Base-by-base conservation (phyloP, 2,329 filamentous ascomycete genomes). In the Emmonsiellopsis sp. region DNA sequence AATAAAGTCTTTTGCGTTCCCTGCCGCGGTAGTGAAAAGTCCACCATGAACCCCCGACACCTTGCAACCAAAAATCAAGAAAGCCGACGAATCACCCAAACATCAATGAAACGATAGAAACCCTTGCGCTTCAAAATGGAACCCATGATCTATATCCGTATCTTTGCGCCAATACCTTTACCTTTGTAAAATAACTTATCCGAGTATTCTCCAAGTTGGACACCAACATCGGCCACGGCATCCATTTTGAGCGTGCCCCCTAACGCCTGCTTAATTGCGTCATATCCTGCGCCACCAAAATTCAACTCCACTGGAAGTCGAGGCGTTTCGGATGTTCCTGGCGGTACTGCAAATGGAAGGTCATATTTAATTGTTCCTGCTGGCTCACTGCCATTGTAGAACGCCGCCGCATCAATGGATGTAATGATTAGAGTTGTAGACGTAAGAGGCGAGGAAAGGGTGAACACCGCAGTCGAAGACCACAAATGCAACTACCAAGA, bases 381-480 rank as follows among this genome's bases (percentile, higher is more conserved):
- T 1, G 83, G 79, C 51, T 92, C 83, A 7, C 84, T 87, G 56
- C 87, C 81, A 58, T 95, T 89, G 68, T 95, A 94, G 56, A 83
- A 86, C 0, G 93, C 90, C 1, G 86, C 89, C 6, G 92, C 92
- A 63, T 95, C 86, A 62, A 97, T 80, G 49, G 77, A 78, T 39
- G 88, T 88, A 57, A 98, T 80, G 61, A 83, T 87, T 14, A 97
- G 71, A 0, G 83, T 88, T 50, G 86, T 86, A 54, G 83, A 74
- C 42, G 76, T 71, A 7, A 97, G 75, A 0, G 93, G 93, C 0
- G 91, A 96, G 40, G 84, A 78, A 21, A 97, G 77, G 0, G 81
- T 84, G 68, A 98, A 96, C 0, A 85, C 83, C 3, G 92, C 92
- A 0, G 89, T 90, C 0, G 89, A 95, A 13, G 88, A 87, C 57